Conservation (phyloP, 116 monocot genomes). For the Zostera marina region DNA sequence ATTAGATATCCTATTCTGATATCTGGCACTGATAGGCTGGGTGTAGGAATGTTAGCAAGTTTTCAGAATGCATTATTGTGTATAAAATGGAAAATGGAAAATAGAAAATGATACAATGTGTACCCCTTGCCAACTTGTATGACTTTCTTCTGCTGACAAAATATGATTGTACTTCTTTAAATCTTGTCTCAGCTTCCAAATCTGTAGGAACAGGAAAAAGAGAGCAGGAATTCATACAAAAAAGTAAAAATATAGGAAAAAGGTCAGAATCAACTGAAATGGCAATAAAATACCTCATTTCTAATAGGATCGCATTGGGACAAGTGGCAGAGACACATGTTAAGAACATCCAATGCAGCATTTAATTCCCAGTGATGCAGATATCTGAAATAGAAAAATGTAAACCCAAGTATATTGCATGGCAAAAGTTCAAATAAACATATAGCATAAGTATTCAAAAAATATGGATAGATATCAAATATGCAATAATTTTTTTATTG, state of each 20-base stretch:
- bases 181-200: conserved; percentile 51
- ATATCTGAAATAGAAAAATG: conserved; percentile 31
- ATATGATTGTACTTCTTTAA: conserved; percentile 68
- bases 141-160: conserved; percentile 66
- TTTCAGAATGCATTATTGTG: no score
- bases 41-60: no score
- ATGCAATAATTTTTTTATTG: no score
- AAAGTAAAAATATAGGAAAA: background rate
- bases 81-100: no score
- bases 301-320: conserved; percentile 38
- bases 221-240: background rate
- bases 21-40: no score
- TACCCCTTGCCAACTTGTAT: conserved; percentile 88
- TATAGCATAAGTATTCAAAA: background rate
- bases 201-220: conserved; percentile 13
- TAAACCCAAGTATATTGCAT: background rate
- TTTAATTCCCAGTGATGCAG: conserved; percentile 61
- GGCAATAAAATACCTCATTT: conserved; percentile 36
- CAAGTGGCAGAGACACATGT: conserved; percentile 83
- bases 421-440: background rate
- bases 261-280: background rate
- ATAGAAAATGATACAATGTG: background rate
- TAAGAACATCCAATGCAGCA: conserved; percentile 79
- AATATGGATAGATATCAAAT: no score
- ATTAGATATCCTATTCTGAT: no score